Evolutionary conservation across 2,329 filamentous ascomycete species (phyloP).

Genomic region (Purpureocillium lavendulum): DNA sequence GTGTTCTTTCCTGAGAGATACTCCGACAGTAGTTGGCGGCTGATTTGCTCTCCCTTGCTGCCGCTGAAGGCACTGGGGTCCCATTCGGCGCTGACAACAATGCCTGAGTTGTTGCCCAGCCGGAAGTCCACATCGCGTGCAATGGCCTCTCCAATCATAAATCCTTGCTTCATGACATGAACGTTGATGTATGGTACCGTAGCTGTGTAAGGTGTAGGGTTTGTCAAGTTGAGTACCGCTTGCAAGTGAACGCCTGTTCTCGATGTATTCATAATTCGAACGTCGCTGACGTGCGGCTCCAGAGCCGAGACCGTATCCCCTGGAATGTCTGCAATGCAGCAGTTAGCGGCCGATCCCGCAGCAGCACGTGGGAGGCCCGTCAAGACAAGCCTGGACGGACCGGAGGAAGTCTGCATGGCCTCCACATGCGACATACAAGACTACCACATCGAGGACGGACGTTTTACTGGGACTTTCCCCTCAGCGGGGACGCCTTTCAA

Average conservation of each 20-base stretch:
- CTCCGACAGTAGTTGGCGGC: slow-evolving; percentile 68
- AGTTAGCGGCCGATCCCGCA: slow-evolving; percentile 22
- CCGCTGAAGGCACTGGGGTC: slow-evolving; percentile 58
- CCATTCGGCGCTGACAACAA: slow-evolving; percentile 65
- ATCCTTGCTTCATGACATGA: slow-evolving; percentile 64
- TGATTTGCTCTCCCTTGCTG: slow-evolving; percentile 49
- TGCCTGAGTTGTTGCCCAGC: slow-evolving; percentile 63
- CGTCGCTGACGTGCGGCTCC: slow-evolving; percentile 58
- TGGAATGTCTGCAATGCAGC: slow-evolving; percentile 43
- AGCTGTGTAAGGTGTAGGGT: slow-evolving; percentile 82
- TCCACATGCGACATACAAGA: slow-evolving; percentile 10
- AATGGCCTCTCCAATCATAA: slow-evolving; percentile 66
- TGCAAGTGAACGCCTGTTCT: slow-evolving; percentile 61
- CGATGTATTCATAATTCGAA: slow-evolving; percentile 67
- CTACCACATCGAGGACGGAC: slow-evolving; percentile 55
- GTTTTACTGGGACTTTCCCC: slow-evolving; percentile 84
- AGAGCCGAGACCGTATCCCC: slow-evolving; percentile 39
- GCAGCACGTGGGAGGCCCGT: slow-evolving; percentile 11
- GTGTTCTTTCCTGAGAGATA: slow-evolving; percentile 87
- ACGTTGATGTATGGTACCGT: slow-evolving; percentile 73
- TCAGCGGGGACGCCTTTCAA: slow-evolving; percentile 78
- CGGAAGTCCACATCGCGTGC: slow-evolving; percentile 54
- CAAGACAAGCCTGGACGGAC: neutral
- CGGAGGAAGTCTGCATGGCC: neutral
- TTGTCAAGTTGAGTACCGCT: slow-evolving; percentile 74